phyloP scores from a whole-genome alignment of 1,284 basidiomycete genomes.

The Puccinia triticina region DNA sequence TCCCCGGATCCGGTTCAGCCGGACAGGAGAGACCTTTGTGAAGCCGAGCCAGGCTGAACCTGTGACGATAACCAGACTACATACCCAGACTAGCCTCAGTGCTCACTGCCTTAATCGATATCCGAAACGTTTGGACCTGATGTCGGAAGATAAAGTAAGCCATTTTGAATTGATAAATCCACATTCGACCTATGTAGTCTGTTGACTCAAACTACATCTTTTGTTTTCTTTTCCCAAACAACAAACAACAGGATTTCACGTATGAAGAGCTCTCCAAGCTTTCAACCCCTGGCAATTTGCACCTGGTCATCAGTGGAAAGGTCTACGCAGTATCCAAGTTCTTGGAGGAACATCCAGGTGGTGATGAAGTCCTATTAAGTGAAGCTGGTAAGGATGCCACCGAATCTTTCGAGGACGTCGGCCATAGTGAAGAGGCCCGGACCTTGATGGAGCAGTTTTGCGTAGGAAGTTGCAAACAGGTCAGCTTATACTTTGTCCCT shows the following conservation, averaged over 20 bases:
- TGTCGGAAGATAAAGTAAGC: too few relatives aligned
- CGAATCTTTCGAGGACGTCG: constrained; percentile 98
- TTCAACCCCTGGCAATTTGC: constrained; percentile 27
- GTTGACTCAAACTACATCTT: too few relatives aligned
- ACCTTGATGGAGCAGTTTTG: constrained; percentile 70
- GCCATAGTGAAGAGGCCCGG: constrained; percentile 97
- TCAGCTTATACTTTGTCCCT: neutral
- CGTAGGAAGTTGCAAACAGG: constrained; percentile 64
- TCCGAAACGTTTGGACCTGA: too few relatives aligned
- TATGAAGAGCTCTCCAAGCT: constrained; percentile 33
- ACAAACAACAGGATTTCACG: neutral
- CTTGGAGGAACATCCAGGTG: constrained; percentile 97
- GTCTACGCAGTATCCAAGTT: constrained; percentile 95
- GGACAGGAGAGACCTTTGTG: too few relatives aligned
- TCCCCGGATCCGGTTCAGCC: too few relatives aligned
- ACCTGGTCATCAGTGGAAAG: constrained; percentile 39
- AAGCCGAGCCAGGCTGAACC: too few relatives aligned
- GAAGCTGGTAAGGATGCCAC: constrained; percentile 94
- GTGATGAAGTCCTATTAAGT: constrained; percentile 92
- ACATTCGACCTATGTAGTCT: too few relatives aligned
- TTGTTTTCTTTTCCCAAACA: too few relatives aligned
- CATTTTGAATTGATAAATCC: too few relatives aligned
- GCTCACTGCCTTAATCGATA: too few relatives aligned
- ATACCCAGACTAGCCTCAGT: too few relatives aligned
- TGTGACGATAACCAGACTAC: too few relatives aligned